phyloP scores from a whole-genome alignment of 106 monocot genomes.

The Apostasia shenzhenica region DNA sequence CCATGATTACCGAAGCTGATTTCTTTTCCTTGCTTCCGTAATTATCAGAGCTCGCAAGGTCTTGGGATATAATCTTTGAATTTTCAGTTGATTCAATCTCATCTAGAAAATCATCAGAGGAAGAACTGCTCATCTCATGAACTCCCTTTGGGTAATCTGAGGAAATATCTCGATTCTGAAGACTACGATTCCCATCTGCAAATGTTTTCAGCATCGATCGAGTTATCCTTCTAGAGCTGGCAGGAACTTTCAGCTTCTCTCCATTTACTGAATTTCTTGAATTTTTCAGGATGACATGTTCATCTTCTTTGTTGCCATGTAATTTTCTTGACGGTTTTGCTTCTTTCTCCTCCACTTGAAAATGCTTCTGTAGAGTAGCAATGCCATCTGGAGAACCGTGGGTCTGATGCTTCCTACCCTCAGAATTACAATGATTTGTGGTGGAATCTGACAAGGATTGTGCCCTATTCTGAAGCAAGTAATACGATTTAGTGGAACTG shows the following conservation, averaged over 20 bases:
- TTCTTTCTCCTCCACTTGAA: not conserved
- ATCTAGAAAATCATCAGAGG: not conserved
- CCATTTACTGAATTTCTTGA: not conserved
- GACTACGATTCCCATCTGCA: not conserved
- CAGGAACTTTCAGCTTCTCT: not conserved
- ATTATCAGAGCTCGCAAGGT: conserved; percentile 5
- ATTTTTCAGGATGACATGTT: not conserved
- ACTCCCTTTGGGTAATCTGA: not conserved
- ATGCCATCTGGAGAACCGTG: not conserved
- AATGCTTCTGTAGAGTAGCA: not conserved
- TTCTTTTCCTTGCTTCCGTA: conserved; percentile 18
- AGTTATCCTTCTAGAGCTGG: conserved; percentile 9
- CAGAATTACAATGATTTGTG: not conserved
- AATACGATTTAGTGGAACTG: conserved; percentile 2
- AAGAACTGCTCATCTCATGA: not conserved
- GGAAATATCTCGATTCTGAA: not conserved
- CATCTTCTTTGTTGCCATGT: not conserved
- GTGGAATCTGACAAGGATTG: not conserved
- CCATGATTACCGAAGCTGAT: not conserved
- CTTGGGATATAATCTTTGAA: conserved; percentile 1
- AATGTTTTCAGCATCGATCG: conserved; percentile 15
- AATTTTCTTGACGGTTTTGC: conserved; percentile 1
- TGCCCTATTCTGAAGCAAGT: not conserved
- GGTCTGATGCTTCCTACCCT: not conserved
- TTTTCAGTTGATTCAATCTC: not conserved